Conservation (phyloP, 1,139 yeast genomes). For the Yamadazyma dushanensis region DNA sequence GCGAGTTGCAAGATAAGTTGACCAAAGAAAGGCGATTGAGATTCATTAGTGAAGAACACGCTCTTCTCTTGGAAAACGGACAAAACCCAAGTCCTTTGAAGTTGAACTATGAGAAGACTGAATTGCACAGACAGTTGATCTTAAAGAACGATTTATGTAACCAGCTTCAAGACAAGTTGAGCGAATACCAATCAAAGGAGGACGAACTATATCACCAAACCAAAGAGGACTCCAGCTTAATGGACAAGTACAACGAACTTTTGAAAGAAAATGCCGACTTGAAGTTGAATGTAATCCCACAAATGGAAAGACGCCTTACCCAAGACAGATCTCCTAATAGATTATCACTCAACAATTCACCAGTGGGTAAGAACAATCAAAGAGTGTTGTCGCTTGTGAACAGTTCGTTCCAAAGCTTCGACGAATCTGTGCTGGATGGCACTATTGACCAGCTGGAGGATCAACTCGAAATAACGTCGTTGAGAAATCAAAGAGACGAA, state of each 20-base stretch:
- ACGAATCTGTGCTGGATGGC: conserved; percentile 11
- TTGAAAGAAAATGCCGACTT: conserved; percentile 45
- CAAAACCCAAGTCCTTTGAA: conserved; percentile 55
- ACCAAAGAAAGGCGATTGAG: conserved; percentile 66
- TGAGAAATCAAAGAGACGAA: conserved; percentile 57
- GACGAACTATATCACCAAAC: conserved; percentile 11
- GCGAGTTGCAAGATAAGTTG: conserved; percentile 55
- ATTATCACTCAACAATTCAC: conserved; percentile 6
- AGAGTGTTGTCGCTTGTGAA: conserved; percentile 23
- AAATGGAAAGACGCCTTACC: conserved; percentile 33
- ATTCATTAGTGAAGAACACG: conserved; percentile 70
- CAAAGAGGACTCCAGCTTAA: conserved; percentile 22
- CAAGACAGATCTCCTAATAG: conserved; percentile 4
- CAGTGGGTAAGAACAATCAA: conserved; percentile 4
- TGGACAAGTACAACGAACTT: conserved; percentile 40
- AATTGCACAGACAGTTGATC: conserved; percentile 45
- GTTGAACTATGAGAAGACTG: conserved; percentile 57
- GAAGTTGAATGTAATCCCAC: conserved; percentile 42
- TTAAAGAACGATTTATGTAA: conserved; percentile 49
- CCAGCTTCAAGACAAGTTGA: conserved; percentile 43
- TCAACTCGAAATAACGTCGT: conserved; percentile 32
- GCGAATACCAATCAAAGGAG: conserved; percentile 25
- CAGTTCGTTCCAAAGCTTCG: conserved; percentile 11
- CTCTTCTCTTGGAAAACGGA: conserved; percentile 55
- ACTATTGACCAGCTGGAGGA: conserved; percentile 24